Conservation (phyloP, 495 filamentous ascomycete species). For the Bacidia gigantensis region DNA sequence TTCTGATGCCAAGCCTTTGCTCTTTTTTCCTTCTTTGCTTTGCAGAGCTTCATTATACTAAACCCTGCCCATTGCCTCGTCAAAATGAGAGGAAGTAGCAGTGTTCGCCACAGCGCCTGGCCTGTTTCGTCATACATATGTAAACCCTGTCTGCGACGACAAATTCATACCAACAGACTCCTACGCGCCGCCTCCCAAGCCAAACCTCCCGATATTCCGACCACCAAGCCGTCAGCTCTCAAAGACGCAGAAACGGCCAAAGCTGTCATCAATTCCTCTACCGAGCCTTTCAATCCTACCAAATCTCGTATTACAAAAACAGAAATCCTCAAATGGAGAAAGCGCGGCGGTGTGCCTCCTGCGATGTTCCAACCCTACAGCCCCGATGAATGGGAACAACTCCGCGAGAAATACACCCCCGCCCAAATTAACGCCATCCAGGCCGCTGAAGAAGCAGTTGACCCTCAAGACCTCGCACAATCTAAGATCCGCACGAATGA, state of each 20-base stretch:
- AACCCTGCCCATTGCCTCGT: too few species aligned
- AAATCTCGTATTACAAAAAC: slow-evolving; percentile 14
- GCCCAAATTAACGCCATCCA: slow-evolving; percentile 74
- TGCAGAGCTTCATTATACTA: too few species aligned
- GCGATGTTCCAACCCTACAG: slow-evolving; percentile 51
- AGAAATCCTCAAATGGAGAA: slow-evolving; percentile 16
- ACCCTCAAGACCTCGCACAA: slow-evolving; percentile 63
- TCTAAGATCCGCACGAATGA: slow-evolving; percentile 50
- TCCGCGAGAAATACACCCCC: slow-evolving; percentile 57
- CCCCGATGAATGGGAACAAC: slow-evolving; percentile 45
- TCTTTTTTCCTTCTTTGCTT: too few species aligned
- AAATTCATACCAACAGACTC: slow-evolving; percentile 8
- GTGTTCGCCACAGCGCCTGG: too few species aligned
- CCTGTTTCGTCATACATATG: background rate
- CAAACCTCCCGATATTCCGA: slow-evolving; percentile 2
- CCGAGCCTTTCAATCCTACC: slow-evolving; percentile 5
- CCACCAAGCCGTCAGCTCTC: background rate
- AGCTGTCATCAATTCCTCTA: slow-evolving; percentile 11
- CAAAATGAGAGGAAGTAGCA: too few species aligned
- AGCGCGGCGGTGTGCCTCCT: slow-evolving; percentile 17
- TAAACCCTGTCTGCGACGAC: slow-evolving; percentile 8
- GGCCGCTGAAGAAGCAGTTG: slow-evolving; percentile 72
- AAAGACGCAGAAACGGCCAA: slow-evolving; percentile 20
- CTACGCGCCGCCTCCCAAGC: slow-evolving; percentile 4
- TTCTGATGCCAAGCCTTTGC: too few species aligned